These are phyloP conservation scores for Trichoderma koningii DNA, from an alignment of 2,329 filamentous ascomycete species.

Conservation along the genomic window DNA sequence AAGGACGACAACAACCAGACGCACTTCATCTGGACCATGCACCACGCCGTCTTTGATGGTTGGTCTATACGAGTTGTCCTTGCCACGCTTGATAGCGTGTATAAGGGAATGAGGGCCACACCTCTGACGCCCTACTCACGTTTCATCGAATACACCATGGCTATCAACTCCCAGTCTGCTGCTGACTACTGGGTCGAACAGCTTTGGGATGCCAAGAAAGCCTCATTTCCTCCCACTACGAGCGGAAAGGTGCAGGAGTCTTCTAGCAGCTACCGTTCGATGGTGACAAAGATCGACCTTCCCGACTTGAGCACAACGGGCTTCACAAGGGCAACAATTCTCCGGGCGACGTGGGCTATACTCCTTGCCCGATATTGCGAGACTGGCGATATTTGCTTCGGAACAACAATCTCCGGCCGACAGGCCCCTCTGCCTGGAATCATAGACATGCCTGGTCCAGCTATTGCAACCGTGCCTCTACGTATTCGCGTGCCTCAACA, in stretches of 20 bases:
- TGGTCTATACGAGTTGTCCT: conserved; percentile 26
- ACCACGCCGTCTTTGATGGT: conserved; percentile 32
- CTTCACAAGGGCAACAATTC: conserved; percentile 31
- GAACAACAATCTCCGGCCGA: conserved; percentile 30
- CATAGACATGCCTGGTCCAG: conserved; percentile 28
- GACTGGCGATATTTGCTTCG: conserved; percentile 32
- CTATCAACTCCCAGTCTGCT: background rate
- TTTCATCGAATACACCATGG: conserved; percentile 21
- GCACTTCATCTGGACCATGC: conserved; percentile 18
- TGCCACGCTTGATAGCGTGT: background rate
- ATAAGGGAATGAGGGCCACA: background rate
- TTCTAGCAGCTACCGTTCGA: background rate
- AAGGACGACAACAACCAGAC: background rate
- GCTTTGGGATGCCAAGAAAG: conserved; percentile 9
- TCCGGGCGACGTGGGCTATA: conserved; percentile 38
- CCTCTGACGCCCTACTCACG: conserved; percentile 1
- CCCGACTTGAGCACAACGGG: background rate
- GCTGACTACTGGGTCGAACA: conserved; percentile 11
- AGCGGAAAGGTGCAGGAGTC: background rate
- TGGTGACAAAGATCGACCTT: conserved; percentile 3
- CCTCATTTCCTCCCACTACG: background rate
- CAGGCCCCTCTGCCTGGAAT: conserved; percentile 29
- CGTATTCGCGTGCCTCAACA: conserved; percentile 7
- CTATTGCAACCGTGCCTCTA: conserved; percentile 21
- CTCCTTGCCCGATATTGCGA: conserved; percentile 43